Evolutionary conservation across 176 grass and related monocot genomes (phyloP).

Genomic region (Avena sativa): DNA sequence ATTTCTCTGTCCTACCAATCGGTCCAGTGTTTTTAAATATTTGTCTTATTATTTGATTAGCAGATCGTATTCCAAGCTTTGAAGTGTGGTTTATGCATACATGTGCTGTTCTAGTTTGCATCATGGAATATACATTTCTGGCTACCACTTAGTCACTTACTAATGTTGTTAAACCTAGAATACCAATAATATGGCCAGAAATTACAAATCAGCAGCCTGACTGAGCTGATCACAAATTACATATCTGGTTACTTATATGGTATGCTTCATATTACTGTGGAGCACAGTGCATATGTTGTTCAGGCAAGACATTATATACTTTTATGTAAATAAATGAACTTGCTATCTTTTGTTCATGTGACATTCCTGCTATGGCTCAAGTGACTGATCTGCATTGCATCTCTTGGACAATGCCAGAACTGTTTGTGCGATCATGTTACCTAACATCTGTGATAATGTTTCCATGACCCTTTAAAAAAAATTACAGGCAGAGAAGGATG

Average conservation of each 20-base stretch:
- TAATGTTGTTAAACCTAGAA: neutral
- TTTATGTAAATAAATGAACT: neutral
- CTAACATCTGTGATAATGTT: neutral
- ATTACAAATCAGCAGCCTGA: neutral
- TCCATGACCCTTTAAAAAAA: neutral
- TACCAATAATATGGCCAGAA: neutral
- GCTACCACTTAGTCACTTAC: neutral
- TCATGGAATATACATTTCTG: constrained; percentile 30
- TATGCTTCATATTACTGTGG: neutral
- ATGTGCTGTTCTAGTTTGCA: neutral
- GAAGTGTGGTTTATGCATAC: neutral
- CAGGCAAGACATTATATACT: neutral
- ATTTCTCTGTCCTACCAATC: neutral
- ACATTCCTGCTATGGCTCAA: neutral
- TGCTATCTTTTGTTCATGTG: neutral
- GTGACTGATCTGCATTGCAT: neutral
- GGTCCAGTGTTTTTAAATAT: neutral
- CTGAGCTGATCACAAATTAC: neutral
- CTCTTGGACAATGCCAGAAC: neutral
- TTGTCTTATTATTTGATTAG: neutral
- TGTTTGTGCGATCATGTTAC: neutral
- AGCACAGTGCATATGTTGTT: neutral
- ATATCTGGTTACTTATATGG: neutral
- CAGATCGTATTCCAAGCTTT: neutral
- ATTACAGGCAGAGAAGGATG: constrained; percentile 75